phyloP scores from a whole-genome alignment of 2,329 filamentous ascomycete genomes.

The Cercospora canescens region DNA sequence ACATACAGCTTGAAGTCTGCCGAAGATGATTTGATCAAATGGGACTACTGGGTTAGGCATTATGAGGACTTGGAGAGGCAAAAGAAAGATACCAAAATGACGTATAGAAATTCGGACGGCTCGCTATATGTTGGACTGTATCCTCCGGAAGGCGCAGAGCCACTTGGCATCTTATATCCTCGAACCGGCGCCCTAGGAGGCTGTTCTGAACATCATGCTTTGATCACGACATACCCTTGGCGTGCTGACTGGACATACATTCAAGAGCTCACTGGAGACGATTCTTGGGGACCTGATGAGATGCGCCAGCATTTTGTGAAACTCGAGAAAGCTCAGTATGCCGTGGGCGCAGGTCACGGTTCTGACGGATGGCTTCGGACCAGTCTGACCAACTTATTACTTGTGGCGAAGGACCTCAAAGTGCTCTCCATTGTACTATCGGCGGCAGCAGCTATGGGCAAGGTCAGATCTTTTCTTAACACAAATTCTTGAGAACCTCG shows the following conservation, averaged over 20 bases:
- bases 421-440: constrained; percentile 55
- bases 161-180: constrained; percentile 60
- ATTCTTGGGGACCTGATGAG: constrained; percentile 57
- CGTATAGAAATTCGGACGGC: constrained; percentile 51
- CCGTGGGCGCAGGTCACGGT: constrained; percentile 52
- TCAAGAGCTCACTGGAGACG: constrained; percentile 59
- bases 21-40: constrained; percentile 58
- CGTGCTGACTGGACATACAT: constrained; percentile 62
- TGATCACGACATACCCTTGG: constrained; percentile 60
- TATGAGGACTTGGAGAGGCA: constrained; percentile 57
- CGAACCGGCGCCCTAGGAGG: constrained; percentile 54
- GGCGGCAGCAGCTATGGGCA: constrained; percentile 54
- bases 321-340: constrained; percentile 57
- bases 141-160: constrained; percentile 54
- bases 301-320: constrained; percentile 60
- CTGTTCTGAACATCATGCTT: constrained; percentile 60
- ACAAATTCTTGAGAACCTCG: constrained; percentile 21
- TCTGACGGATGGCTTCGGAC: constrained; percentile 59
- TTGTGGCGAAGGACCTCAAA: constrained; percentile 56
- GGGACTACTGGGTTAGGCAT: constrained; percentile 67
- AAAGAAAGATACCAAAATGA: constrained; percentile 59
- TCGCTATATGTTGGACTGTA: constrained; percentile 53
- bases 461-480: constrained; percentile 44
- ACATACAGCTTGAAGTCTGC: constrained; percentile 55
- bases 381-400: constrained; percentile 50